Conservation (phyloP, 306 rosid species). For the Clitoria ternatea region DNA sequence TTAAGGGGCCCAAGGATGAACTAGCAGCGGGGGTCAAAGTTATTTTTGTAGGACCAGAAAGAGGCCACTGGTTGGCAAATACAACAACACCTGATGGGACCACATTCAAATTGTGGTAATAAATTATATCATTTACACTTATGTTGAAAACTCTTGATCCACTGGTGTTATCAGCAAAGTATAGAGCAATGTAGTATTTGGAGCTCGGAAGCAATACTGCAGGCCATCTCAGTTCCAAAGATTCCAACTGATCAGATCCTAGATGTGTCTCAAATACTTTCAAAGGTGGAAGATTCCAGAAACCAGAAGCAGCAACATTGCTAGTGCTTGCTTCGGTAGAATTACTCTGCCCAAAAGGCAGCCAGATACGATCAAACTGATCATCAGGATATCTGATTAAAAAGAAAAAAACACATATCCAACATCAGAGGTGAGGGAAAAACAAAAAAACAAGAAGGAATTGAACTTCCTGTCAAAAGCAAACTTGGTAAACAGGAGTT, state of each 20-base stretch:
- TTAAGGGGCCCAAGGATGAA: conserved; percentile 64
- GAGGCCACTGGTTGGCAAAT: conserved; percentile 81
- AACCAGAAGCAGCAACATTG: conserved; percentile 59
- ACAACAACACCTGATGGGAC: conserved; percentile 61
- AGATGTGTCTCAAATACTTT: conserved; percentile 59
- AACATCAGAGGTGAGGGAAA: background rate
- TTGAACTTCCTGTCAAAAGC: background rate
- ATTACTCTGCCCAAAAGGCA: conserved; percentile 41
- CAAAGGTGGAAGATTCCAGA: conserved; percentile 85
- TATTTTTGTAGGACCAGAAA: conserved; percentile 56
- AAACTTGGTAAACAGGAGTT: background rate
- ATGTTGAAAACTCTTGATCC: conserved; percentile 53
- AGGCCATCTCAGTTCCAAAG: conserved; percentile 72
- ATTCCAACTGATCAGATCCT: conserved; percentile 38
- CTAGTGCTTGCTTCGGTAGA: conserved; percentile 33
- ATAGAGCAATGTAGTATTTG: conserved; percentile 64
- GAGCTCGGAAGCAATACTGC: conserved; percentile 42
- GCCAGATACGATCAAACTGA: conserved; percentile 76
- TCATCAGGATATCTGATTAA: conserved; percentile 78
- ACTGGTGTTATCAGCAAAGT: conserved; percentile 57
- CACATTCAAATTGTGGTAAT: conserved; percentile 53
- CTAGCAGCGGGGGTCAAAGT: conserved; percentile 54
- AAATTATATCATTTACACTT: conserved; percentile 53
- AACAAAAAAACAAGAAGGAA: background rate
- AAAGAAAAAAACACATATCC: background rate